These are phyloP conservation scores for Cyberlindnera japonica DNA, from an alignment of 805 yeast species.

Conservation along the genomic window DNA sequence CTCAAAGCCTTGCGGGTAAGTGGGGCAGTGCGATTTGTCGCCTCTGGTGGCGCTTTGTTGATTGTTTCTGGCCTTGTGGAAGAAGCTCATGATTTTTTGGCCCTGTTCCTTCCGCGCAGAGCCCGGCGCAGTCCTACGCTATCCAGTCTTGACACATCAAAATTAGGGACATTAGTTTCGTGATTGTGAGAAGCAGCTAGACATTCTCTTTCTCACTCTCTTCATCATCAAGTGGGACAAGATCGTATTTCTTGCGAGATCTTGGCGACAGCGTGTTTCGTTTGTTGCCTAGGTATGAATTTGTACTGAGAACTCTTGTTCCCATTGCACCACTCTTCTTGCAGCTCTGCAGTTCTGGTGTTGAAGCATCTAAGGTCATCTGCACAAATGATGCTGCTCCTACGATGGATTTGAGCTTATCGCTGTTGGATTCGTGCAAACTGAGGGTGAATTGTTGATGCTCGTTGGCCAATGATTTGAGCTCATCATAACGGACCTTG, in stretches of 20 bases:
- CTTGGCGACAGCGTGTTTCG: conserved; percentile 12
- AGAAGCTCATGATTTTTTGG: too few species aligned
- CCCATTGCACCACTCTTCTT: conserved; percentile 4
- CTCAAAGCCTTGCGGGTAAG: too few species aligned
- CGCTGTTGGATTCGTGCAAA: conserved; percentile 26
- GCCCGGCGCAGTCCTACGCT: too few species aligned
- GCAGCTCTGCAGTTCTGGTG: conserved; percentile 3
- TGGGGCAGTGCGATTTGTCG: too few species aligned
- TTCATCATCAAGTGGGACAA: conserved; percentile 7
- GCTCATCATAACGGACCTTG: conserved; percentile 24
- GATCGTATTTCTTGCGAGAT: conserved; percentile 10
- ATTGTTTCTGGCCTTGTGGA: too few species aligned
- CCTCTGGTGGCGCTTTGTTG: neutral
- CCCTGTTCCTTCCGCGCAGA: neutral
- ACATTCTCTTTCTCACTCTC: conserved; percentile 12
- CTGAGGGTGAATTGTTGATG: conserved; percentile 25
- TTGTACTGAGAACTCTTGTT: conserved; percentile 27
- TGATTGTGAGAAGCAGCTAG: neutral
- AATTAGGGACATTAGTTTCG: conserved; percentile 1
- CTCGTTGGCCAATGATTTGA: conserved; percentile 28
- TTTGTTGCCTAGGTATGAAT: conserved; percentile 24
- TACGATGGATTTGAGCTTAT: conserved; percentile 28
- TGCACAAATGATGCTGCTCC: conserved; percentile 18
- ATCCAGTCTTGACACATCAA: neutral
- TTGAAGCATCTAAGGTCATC: conserved; percentile 5